Base-by-base conservation (phyloP, 1,284 basidiomycete species). In the Pseudozyma pruni region DNA sequence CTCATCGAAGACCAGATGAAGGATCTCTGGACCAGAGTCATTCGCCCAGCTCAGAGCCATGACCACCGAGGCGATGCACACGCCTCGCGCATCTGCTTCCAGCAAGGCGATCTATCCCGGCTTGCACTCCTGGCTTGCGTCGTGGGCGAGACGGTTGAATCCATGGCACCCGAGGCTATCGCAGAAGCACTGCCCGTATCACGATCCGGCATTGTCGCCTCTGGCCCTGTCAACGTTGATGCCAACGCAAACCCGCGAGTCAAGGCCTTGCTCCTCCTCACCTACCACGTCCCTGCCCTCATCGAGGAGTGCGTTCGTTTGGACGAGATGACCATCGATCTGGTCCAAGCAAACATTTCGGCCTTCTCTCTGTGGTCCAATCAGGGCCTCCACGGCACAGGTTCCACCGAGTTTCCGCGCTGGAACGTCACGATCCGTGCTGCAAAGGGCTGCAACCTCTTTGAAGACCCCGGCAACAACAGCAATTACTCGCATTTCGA, bases 321-420 rank as follows among this genome's bases (percentile, higher is more conserved):
- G 34, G 63, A 63, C 43, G 69, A 72, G 39, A 63, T 68, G 63
- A 68, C 69, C 11, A 37, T 63, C 27, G 69, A 72, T 5, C 64
- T 72, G 1, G 69, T 68, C 1, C 69, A 72, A 25, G 61, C 61
- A 25, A 72, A 72, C 49, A 16, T 72, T 34, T 44, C 59, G 14
- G 59, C 63, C 5, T 72, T 72, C 22, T 58, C 59, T 5, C 35
- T 72, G 9, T 72, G 63, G 63, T 52, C 64, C 16, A 68, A 58
- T 41, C 69, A 72, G 31, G 69, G 69, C 9, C 32, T 72, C 3
- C 64, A 68, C 32, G 59, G 66, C 8, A 48, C 52, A 2, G 58
- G 58, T 8, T 23, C 51, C n/a, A 41, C 22, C 41, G 41, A 72
- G 16, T 72, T 72, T 11, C 69, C 69, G 6, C 48, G 52, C 22